phyloP scores from a whole-genome alignment of 768 basidiomycete species.

The Lactarius evosmus region DNA sequence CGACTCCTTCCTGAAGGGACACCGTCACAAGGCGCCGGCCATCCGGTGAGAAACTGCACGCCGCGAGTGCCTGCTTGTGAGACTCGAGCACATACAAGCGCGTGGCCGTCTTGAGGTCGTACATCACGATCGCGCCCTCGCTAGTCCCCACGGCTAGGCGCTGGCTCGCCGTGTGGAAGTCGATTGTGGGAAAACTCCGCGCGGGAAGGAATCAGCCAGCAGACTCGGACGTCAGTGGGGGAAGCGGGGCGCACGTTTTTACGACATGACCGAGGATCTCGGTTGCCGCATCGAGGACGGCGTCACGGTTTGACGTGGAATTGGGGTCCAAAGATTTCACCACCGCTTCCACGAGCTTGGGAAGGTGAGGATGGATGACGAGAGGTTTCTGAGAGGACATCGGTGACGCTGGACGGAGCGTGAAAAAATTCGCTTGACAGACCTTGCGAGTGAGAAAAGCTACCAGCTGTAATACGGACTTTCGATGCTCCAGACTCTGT shows the following conservation, averaged over 20 bases:
- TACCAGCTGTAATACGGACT: slow-evolving; percentile 87
- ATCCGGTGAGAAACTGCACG: slow-evolving; percentile 91
- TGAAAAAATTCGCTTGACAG: background rate
- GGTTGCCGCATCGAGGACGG: slow-evolving; percentile 86
- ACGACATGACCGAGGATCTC: slow-evolving; percentile 96
- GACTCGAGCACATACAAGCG: slow-evolving; percentile 93
- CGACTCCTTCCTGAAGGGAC: slow-evolving; percentile 78
- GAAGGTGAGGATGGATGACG: slow-evolving; percentile 78
- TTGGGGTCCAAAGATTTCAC: slow-evolving; percentile 97
- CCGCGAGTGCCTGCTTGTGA: slow-evolving; percentile 76
- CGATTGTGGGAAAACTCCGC: slow-evolving; percentile 83
- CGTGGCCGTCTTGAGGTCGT: slow-evolving; percentile 94
- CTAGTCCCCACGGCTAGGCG: slow-evolving; percentile 89
- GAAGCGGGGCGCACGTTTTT: slow-evolving; percentile 58
- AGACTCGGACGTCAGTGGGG: background rate
- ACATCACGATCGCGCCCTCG: slow-evolving; percentile 94
- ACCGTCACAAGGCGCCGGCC: slow-evolving; percentile 85
- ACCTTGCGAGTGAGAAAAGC: slow-evolving; percentile 93
- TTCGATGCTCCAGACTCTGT: slow-evolving; percentile 69
- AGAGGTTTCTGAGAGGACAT: slow-evolving; percentile 62
- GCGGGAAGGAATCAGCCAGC: background rate
- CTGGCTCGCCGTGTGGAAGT: slow-evolving; percentile 85
- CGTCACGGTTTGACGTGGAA: slow-evolving; percentile 68
- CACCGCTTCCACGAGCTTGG: slow-evolving; percentile 88
- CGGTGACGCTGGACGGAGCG: background rate